phyloP scores from a whole-genome alignment of 371 early-diverging fungal genomes.

The Dinochytrium kinnereticum region DNA sequence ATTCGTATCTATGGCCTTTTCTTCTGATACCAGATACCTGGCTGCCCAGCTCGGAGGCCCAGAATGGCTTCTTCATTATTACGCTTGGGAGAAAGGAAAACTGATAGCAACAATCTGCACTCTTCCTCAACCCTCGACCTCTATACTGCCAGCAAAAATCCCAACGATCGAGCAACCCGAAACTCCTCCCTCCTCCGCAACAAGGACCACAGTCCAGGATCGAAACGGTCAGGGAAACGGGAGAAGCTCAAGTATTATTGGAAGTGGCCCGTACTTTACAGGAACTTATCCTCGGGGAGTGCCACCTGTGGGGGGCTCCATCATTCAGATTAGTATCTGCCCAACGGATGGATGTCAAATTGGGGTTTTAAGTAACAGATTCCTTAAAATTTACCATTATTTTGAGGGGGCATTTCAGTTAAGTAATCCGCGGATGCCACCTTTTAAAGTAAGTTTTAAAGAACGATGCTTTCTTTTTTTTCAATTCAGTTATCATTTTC shows the following conservation, averaged over 20 bases:
- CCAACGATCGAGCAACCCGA: neutral
- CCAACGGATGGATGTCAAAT: conserved; percentile 56
- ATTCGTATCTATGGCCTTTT: conserved; percentile 51
- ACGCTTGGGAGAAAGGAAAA: conserved; percentile 57
- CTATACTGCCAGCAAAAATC: neutral
- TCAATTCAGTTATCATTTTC: neutral
- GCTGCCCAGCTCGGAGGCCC: conserved; percentile 50
- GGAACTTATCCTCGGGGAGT: conserved; percentile 29
- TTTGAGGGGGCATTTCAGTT: conserved; percentile 47
- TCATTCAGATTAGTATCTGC: conserved; percentile 47
- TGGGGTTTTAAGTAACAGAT: conserved; percentile 37
- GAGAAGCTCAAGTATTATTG: neutral
- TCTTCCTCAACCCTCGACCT: conserved; percentile 18
- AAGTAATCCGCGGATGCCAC: neutral
- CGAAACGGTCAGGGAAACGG: neutral
- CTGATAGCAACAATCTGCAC: conserved; percentile 38
- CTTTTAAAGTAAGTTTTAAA: conserved; percentile 1
- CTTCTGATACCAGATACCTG: conserved; percentile 54
- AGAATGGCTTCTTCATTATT: conserved; percentile 51
- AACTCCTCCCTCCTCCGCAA: no score
- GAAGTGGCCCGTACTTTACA: conserved; percentile 1
- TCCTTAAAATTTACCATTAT: conserved; percentile 45
- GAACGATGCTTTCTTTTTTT: neutral
- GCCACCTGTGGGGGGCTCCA: conserved; percentile 15
- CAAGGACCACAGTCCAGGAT: neutral